phyloP scores from a whole-genome alignment of 1,284 basidiomycete genomes.

The Boletellus deceptivus region DNA sequence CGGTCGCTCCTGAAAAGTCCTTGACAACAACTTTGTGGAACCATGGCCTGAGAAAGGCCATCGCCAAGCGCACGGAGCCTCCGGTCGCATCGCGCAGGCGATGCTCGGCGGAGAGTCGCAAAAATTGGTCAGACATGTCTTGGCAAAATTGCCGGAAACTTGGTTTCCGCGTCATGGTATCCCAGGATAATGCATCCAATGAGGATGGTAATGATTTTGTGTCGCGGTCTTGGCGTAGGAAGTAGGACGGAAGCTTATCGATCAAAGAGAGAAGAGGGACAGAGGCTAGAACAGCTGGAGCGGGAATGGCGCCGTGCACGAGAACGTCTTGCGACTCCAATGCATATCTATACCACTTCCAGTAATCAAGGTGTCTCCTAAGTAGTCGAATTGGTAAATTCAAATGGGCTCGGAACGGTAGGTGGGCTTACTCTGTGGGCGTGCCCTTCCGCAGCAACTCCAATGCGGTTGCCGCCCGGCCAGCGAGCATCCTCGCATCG shows the following conservation, averaged over 20 bases:
- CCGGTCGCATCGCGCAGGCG: conserved; percentile 63
- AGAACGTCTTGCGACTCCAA: conserved; percentile 73
- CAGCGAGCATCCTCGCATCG: conserved; percentile 57
- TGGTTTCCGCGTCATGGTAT: conserved; percentile 54
- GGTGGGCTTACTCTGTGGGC: conserved; percentile 50
- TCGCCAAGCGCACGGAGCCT: conserved; percentile 62
- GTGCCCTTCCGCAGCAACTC: conserved; percentile 54
- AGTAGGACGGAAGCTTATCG: conserved; percentile 67
- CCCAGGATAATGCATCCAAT: conserved; percentile 55
- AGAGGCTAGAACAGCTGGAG: conserved; percentile 62
- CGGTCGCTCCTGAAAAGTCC: conserved; percentile 49
- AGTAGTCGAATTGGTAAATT: conserved; percentile 5
- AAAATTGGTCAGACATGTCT: conserved; percentile 61
- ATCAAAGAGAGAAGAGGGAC: conserved; percentile 63
- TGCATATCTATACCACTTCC: conserved; percentile 73
- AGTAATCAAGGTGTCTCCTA: conserved; percentile 62
- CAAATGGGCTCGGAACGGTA: background rate
- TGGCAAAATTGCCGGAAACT: conserved; percentile 69
- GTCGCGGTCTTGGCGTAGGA: conserved; percentile 44
- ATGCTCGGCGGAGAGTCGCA: conserved; percentile 49
- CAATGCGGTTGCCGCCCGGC: conserved; percentile 59
- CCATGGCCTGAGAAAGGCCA: conserved; percentile 66
- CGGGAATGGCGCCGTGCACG: conserved; percentile 64
- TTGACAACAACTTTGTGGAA: conserved; percentile 51
- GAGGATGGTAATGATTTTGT: conserved; percentile 37